A percentile compares a stretch with the other conserved stretches of the same genome.
phyloP scores from a whole-genome alignment of 495 filamentous ascomycete species.

The Penicillium pancosmium region DNA sequence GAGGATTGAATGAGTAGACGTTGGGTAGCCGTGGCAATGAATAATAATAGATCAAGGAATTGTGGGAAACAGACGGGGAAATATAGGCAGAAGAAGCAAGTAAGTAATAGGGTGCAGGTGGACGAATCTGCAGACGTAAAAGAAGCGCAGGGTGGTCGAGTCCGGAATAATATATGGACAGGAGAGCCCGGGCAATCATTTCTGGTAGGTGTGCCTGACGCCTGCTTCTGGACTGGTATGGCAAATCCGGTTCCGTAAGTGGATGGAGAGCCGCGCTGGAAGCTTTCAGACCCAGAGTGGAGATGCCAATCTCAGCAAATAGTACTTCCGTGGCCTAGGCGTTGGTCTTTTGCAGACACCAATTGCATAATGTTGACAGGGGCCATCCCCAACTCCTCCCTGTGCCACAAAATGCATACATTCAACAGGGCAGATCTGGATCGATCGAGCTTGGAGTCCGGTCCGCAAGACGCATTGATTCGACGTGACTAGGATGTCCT shows the following conservation, averaged over 20 bases:
- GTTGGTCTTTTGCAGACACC: conserved; percentile 10
- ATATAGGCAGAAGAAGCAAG: conserved; percentile 8
- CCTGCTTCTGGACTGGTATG: conserved; percentile 17
- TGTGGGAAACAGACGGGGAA: conserved; percentile 4
- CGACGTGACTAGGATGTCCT: conserved; percentile 11
- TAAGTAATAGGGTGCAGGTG: conserved; percentile 2
- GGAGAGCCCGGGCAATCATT: conserved; percentile 12
- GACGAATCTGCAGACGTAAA: conserved; percentile 13
- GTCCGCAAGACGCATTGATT: conserved; percentile 19
- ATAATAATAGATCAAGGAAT: neutral
- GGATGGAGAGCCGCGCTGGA: conserved; percentile 35
- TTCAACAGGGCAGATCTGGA: conserved; percentile 21
- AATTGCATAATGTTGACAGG: conserved; percentile 15
- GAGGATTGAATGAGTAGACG: conserved; percentile 14
- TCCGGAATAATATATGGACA: conserved; percentile 17
- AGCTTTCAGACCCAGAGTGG: conserved; percentile 25
- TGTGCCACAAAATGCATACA: conserved; percentile 11
- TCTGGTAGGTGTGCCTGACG: conserved; percentile 30
- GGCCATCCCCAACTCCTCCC: conserved; percentile 7
- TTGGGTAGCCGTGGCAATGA: conserved; percentile 1
- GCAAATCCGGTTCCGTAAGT: conserved; percentile 24
- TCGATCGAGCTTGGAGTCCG: conserved; percentile 22
- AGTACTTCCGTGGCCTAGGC: conserved; percentile 14
- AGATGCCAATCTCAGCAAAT: conserved; percentile 17
- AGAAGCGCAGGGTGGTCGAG: conserved; percentile 23